Evolutionary conservation across 129 eudicot genomes (phyloP), one percentile per base, ranked within the genome.

Genomic region (sunflower (Helianthus annuus)): DNA sequence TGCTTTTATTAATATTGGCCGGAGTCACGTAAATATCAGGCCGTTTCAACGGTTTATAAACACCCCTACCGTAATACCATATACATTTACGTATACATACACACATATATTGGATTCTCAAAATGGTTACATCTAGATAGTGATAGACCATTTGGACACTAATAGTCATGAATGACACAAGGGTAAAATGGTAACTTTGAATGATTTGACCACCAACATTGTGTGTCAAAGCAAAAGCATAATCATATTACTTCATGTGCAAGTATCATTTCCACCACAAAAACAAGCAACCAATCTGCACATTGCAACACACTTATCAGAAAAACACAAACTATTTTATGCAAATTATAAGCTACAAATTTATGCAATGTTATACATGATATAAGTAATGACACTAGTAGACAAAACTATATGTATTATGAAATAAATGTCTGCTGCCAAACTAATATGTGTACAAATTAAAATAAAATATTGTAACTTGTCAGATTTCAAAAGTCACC

Each of bases 401-500:
- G 45, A 17, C 64, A 16, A 49, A 73, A 32, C 13, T 16, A 36
- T 67, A 29, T 29, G 48, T 52, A 19, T 17, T 34, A 3, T 22
- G 15, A 3, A 19, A n/a, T 51, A 53, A 70, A 44, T 39, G 16
- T 39, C 32, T 48, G 51, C 45, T 48, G 17, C 57, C 73, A 56
- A 75, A 66, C 49, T 75, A 66, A 75, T 57, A 75, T 57, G 59
- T 53, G 17, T 59, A 48, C 51, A 62, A 17, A 15, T 19, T 46
- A 7, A 69, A 48, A 48, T 13, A 13, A 22, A 73, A 29, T n/a
- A 7, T 69, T 51, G 56, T 22, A 71, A 46, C 10, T 58, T 17
- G 69, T 56, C 60, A 68, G 69, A 68, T 67, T 68, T 56, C 19
- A 42, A n/a, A 54, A 70, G 77, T 78, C 82, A 65, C 72, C 34